Base-by-base conservation (phyloP, 768 basidiomycete species). In the Kwoniella pini region DNA sequence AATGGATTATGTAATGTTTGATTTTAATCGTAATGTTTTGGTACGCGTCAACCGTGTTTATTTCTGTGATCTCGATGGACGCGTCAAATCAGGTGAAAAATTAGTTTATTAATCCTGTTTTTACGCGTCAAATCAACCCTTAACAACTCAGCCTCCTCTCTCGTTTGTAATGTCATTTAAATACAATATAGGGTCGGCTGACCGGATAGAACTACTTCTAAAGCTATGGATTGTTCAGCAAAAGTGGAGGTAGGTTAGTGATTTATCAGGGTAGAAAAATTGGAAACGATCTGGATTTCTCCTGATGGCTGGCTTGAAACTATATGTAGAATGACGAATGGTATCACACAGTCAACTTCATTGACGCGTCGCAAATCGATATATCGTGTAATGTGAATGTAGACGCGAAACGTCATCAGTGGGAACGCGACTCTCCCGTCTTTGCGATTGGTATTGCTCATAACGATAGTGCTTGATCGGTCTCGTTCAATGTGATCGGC, bases 1-100 rank as follows among this genome's bases (percentile, higher is more conserved):
- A 13, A 42, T 46, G 30, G 30, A 50, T 57, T 57, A 57, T 57
- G 55, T 57, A 57, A 57, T 26, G 44, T 26, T 36, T 11, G 11
- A 19, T 39, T 38, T 36, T 36, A n/a, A 24, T 24, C 30, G 42
- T 57, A 57, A 57, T 57, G 55, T 57, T 57, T 38, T 13, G 28
- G 33, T 36, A 27, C 50, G 50, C 19, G 19, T 42, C 40, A 42
- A 19, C 12, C 40, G 19, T 13, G 11, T 9, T 36, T 9, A 36
- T 36, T 15, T 9, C 9, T 9, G 19, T 48, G 10, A 30, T 11
- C 24, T 9, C 24, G 46, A 48, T 39, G 52, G 52, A 40, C 52
- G 52, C 52, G 52, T 53, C 28, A 42, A 42, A 19, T 13, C 11
- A 42, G 13, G 31, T 48, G 22, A 15, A 26, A 26, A 48, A 22